Evolutionary conservation across 1,284 basidiomycete genomes (phyloP), one percentile per base, ranked within the genome.

Genomic region (Rhizoctonia solani): DNA sequence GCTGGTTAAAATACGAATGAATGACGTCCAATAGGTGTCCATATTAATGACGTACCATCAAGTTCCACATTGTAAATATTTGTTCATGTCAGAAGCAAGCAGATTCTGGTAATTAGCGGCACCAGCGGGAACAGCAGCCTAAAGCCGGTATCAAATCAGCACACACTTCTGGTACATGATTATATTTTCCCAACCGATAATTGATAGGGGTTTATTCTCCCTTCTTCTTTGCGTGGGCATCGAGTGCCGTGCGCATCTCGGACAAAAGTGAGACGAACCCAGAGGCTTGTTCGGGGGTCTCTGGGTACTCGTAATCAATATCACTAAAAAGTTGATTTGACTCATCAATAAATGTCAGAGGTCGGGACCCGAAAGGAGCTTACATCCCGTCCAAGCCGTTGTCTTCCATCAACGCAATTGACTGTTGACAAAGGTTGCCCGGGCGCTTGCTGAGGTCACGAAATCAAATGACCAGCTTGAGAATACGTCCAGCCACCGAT

Each of bases 1-100:
- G 87, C 87, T 94, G 61, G 50, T 41, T 95, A 92, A 93, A 96
- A 77, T 89, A 93, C 44, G 83, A 85, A 39, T 29, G 42, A 19
- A 19, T 16, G n/a, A n/a, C n/a, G 9, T 1, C 27, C 5, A 21
- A 6, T 37, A 23, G 67, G n/a, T 6, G 8, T 14, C 39, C 8
- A 54, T 3, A 1, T 34, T 14, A 8, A 13, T 13, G 34, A 69
- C 74, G 75, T 74, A 80, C 80, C 83, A 85, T 85, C 32, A 85
- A 72, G 71, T 84, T 85, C 82, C 82, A 84, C 70, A 83, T 82
- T 47, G 80, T 79, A 11, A 84, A 76, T 29, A 69, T 66, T 73
- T 75, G 69, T 83, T 81, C 82, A 84, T 83, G 63, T 79, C 79
- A 14, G 67, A 67, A 2, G 83, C 72, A n/a, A 75, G 71, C 16